Percentiles rank a stretch among this genome's conserved stretches.
These are phyloP conservation scores for Colletotrichum navitas DNA, from an alignment of 2,329 filamentous ascomycete genomes.

Conservation along the genomic window DNA sequence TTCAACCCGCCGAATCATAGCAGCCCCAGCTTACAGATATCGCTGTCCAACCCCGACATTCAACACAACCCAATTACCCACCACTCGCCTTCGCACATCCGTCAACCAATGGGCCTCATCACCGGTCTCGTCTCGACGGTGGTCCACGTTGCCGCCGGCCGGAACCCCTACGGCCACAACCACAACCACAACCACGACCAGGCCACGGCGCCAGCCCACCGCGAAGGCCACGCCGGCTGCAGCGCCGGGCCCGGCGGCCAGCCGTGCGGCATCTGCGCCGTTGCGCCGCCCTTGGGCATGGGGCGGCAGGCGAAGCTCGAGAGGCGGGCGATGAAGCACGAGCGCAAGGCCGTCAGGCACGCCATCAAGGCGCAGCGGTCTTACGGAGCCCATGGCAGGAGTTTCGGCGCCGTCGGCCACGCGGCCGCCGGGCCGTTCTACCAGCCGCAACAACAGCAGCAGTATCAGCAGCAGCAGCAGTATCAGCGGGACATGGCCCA, in stretches of 20 bases:
- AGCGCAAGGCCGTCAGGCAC: slow-evolving; percentile 31
- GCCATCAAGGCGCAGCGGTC: slow-evolving; percentile 32
- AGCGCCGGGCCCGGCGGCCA: slow-evolving; percentile 1
- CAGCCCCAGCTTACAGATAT: not conserved
- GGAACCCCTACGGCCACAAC: slow-evolving; percentile 35
- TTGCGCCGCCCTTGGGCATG: slow-evolving; percentile 30
- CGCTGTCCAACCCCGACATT: not conserved
- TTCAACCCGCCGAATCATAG: not conserved
- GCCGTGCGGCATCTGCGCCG: slow-evolving; percentile 38
- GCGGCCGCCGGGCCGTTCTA: not conserved
- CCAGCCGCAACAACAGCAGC: slow-evolving; percentile 7
- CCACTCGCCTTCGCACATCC: not conserved
- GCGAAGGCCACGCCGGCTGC: not conserved
- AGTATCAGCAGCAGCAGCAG: slow-evolving; percentile 1
- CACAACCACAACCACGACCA: slow-evolving; percentile 4
- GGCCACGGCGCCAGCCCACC: not conserved
- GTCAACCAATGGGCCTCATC: slow-evolving; percentile 37
- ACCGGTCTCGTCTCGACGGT: slow-evolving; percentile 39
- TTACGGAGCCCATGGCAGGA: slow-evolving; percentile 15
- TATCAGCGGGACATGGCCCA: not conserved
- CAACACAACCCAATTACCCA: not conserved
- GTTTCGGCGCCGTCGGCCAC: not conserved
- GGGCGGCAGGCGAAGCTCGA: slow-evolving; percentile 38
- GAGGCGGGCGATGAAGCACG: slow-evolving; percentile 23
- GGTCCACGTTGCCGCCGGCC: slow-evolving; percentile 38